Evolutionary conservation across 495 filamentous ascomycete species (phyloP).

Genomic region (Penicillium canescens): DNA sequence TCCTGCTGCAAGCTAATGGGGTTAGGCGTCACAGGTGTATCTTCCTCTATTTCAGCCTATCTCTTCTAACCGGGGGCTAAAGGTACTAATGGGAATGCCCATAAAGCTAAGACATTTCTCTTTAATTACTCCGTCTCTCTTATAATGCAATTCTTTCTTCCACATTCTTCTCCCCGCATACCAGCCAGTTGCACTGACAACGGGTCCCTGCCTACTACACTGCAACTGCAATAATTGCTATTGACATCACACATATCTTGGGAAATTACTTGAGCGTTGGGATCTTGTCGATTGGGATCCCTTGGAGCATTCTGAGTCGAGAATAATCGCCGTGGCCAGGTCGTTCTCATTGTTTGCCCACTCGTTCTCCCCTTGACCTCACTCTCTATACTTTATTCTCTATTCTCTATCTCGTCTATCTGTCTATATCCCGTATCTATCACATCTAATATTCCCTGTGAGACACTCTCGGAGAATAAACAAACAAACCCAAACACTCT

Average conservation of each 20-base stretch:
- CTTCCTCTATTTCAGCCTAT: background rate
- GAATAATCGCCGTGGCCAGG: background rate
- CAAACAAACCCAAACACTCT: no score
- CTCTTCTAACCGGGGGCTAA: background rate
- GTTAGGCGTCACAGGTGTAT: no score
- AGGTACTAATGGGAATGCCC: background rate
- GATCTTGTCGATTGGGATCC: background rate
- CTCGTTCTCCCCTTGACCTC: background rate
- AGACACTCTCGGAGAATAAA: constrained; percentile 2
- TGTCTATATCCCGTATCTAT: no score
- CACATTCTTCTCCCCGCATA: constrained; percentile 7
- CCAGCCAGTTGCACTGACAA: constrained; percentile 9
- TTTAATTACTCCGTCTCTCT: background rate
- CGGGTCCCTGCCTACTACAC: background rate
- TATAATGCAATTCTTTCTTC: background rate
- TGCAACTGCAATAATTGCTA: background rate
- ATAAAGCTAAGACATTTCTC: background rate
- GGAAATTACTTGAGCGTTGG: background rate
- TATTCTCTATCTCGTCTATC: background rate
- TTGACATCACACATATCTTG: constrained; percentile 4
- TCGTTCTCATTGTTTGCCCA: background rate
- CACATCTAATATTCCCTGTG: background rate
- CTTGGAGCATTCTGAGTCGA: background rate
- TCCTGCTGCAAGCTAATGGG: no score
- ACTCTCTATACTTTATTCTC: background rate